Evolutionary conservation across 306 rosid genomes (phyloP), one percentile per base, ranked within the genome.

Genomic region (Biancaea sappan): DNA sequence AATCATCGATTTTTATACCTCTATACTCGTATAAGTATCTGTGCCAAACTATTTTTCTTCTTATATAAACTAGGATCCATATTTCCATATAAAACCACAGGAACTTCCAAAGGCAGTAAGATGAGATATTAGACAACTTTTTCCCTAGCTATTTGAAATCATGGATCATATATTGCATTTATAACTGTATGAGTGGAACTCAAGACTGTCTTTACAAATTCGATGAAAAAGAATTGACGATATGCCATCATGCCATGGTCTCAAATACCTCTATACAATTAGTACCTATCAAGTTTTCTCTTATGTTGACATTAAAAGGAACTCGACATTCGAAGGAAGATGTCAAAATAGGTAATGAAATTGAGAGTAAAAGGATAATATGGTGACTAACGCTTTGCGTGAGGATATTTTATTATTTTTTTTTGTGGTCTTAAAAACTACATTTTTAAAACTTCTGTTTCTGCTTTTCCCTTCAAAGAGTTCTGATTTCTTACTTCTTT

Each of bases 151-250:
- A 41, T 40, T 43, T 65, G 70, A 43, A 73, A 40, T 34, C 66
- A 73, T 73, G 54, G 50, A 58, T 35, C 15, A 19, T 72, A 18
- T 6, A 74, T 26, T 54, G n/a, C 48, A 59, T 60, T 82, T 69
- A 69, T 14, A 70, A 75, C 24, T 57, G 68, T 67, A 79, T 58
- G 67, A 25, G 43, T 60, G 51, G 13, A 34, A 25, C 38, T 34
- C 53, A 31, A 31, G 56, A 48, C 57, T 66, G 18, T 81, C 78
- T 80, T 63, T 80, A 83, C 93, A 81, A 72, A 16, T 46, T 61
- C 48, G 73, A 63, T 54, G 38, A 46, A 51, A 83, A 82, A 79
- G 83, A 90, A 79, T 63, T 28, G 78, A 47, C 15, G 25, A 57
- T 16, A 53, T 74, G 13, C n/a, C n/a, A n/a, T n/a, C n/a, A n/a